These are phyloP conservation scores for Neopestalotiopsis rosae DNA, from an alignment of 2,329 filamentous ascomycete species.

Conservation along the genomic window DNA sequence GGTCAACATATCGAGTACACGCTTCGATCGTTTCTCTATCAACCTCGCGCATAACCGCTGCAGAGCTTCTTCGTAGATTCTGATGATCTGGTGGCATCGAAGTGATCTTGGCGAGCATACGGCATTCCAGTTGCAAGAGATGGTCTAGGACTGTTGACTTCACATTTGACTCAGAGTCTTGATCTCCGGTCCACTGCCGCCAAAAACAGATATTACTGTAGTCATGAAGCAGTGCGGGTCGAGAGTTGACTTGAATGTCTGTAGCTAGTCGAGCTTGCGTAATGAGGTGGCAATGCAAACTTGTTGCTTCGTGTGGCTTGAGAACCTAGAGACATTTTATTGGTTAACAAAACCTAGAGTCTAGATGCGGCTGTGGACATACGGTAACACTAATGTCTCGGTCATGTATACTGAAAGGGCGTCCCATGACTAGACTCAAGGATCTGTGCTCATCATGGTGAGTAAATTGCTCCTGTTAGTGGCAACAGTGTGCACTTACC, in stretches of 20 bases:
- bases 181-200: slow-evolving; percentile 9
- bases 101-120: slow-evolving; percentile 9
- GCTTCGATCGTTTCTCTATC: slow-evolving; percentile 16
- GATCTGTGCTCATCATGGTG: not conserved
- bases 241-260: slow-evolving; percentile 5
- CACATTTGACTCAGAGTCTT: not conserved
- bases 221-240: slow-evolving; percentile 7
- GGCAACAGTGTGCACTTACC: slow-evolving; percentile 11
- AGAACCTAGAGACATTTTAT: not conserved
- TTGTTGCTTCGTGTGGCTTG: not conserved
- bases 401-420: slow-evolving; percentile 18
- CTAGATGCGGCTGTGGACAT: not conserved
- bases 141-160: not conserved
- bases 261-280: slow-evolving; percentile 21
- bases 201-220: slow-evolving; percentile 24
- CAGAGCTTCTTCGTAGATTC: not conserved
- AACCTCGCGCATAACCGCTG: not conserved
- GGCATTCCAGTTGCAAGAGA: slow-evolving; percentile 19
- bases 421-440: slow-evolving; percentile 9
- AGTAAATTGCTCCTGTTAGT: not conserved
- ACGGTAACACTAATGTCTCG: slow-evolving; percentile 5
- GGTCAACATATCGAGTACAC: slow-evolving; percentile 19
- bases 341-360: not conserved
- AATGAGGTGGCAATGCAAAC: slow-evolving; percentile 14
- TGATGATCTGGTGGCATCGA: not conserved